A percentile compares a stretch with the other conserved stretches of the same genome.
phyloP scores from a whole-genome alignment of 139 green algal genomes.

The Mesotaenium endlicherianum region DNA sequence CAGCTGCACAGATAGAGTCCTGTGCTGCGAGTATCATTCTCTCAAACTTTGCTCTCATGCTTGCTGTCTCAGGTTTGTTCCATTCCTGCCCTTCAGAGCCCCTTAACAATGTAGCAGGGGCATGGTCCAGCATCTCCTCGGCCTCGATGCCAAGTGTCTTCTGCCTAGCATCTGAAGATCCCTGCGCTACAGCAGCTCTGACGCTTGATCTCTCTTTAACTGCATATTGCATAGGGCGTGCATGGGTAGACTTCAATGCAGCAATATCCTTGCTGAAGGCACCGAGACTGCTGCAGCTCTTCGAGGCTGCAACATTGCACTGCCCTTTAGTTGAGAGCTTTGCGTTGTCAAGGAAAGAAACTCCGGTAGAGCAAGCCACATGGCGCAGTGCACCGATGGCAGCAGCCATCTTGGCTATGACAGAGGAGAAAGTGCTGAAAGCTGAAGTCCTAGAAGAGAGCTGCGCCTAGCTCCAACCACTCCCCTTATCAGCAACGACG shows the following conservation, averaged over 20 bases:
- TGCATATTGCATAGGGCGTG: neutral
- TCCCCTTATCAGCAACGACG: too few species aligned
- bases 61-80: slow-evolving; percentile 47
- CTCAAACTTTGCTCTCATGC: slow-evolving; percentile 81
- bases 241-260: neutral
- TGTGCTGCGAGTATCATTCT: slow-evolving; percentile 80
- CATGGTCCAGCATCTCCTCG: slow-evolving; percentile 54
- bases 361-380: neutral
- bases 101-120: slow-evolving; percentile 50
- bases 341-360: too few species aligned
- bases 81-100: neutral
- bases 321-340: too few species aligned
- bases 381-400: neutral
- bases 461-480: too few species aligned
- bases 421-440: neutral
- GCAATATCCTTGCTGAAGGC: neutral
- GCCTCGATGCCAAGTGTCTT: slow-evolving; percentile 57
- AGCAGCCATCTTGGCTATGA: neutral
- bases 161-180: too few species aligned
- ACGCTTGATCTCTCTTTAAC: neutral
- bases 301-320: too few species aligned
- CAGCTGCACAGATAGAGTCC: slow-evolving; percentile 83
- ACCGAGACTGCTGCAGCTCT: neutral
- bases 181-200: too few species aligned
- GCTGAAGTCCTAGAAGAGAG: too few species aligned